phyloP scores from a whole-genome alignment of 2,329 filamentous ascomycete species.

The Fusarium sp. region DNA sequence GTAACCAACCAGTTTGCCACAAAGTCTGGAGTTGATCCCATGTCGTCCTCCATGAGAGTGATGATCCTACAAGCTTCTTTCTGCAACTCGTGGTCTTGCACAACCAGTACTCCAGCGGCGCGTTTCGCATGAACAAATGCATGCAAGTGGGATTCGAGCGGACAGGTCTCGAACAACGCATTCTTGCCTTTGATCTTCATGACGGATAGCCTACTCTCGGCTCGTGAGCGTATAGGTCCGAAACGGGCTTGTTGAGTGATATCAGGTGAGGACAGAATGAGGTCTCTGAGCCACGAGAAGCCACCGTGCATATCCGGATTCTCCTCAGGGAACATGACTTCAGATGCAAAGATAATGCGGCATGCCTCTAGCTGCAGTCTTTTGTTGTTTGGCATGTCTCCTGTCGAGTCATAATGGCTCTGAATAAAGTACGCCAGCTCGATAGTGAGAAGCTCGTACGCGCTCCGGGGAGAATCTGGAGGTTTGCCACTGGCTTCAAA shows the following conservation, averaged over 20 bases:
- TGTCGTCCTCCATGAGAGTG: conserved; percentile 25
- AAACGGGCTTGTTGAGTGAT: conserved; percentile 27
- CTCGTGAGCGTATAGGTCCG: conserved; percentile 19
- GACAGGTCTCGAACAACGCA: conserved; percentile 28
- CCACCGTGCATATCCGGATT: conserved; percentile 8
- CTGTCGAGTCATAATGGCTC: conserved; percentile 21
- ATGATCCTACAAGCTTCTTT: conserved; percentile 25
- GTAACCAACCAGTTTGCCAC: conserved; percentile 32
- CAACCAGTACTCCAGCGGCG: background rate
- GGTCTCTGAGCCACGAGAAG: conserved; percentile 27
- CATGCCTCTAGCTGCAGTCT: conserved; percentile 31
- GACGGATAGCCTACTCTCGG: conserved; percentile 22
- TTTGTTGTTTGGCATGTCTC: conserved; percentile 23
- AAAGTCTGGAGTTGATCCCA: conserved; percentile 24
- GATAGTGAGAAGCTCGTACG: conserved; percentile 38
- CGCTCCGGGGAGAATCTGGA: conserved; percentile 34
- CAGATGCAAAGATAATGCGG: conserved; percentile 37
- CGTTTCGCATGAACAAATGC: conserved; percentile 1
- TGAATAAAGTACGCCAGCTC: conserved; percentile 38
- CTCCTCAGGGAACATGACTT: conserved; percentile 22
- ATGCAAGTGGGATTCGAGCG: conserved; percentile 23
- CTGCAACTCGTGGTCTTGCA: conserved; percentile 14
- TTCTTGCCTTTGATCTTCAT: conserved; percentile 32
- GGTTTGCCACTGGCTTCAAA: conserved; percentile 31
- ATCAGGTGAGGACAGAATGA: conserved; percentile 19